These are phyloP conservation scores for Aspergillus ustus DNA, from an alignment of 2,329 filamentous ascomycete species.

Conservation along the genomic window DNA sequence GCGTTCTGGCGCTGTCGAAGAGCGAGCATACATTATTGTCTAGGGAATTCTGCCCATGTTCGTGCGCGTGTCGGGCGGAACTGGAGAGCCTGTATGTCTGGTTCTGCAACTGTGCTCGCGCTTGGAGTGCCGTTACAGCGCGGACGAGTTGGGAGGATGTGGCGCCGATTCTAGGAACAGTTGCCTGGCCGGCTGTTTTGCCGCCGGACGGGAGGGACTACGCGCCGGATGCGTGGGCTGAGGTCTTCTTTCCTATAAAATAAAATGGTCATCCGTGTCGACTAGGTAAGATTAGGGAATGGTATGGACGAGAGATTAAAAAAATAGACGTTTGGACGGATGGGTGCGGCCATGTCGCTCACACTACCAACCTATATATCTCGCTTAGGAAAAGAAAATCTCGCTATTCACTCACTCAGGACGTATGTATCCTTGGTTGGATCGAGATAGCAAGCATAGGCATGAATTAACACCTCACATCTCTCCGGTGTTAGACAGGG, in stretches of 20 bases:
- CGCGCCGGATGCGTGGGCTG: background rate
- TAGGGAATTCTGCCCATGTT: background rate
- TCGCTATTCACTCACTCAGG: too few relatives aligned
- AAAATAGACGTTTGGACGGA: too few relatives aligned
- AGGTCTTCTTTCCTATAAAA: background rate
- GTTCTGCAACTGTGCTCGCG: background rate
- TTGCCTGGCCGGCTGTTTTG: background rate
- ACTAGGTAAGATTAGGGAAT: too few relatives aligned
- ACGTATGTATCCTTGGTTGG: too few relatives aligned
- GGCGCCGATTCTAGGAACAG: background rate
- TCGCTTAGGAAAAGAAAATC: too few relatives aligned
- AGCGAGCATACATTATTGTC: background rate
- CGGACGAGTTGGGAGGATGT: background rate
- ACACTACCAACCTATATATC: too few relatives aligned
- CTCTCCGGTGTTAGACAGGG: too few relatives aligned
- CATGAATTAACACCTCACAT: too few relatives aligned
- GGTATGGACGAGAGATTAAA: too few relatives aligned
- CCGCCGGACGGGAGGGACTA: background rate
- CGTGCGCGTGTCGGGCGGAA: background rate
- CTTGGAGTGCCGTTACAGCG: background rate
- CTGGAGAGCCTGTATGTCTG: background rate
- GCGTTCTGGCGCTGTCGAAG: background rate
- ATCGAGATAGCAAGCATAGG: too few relatives aligned
- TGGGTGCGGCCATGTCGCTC: too few relatives aligned
- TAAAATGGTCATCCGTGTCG: too few relatives aligned